phyloP scores from a whole-genome alignment of 1,284 basidiomycete species.

The Ceratobasidium sp. region DNA sequence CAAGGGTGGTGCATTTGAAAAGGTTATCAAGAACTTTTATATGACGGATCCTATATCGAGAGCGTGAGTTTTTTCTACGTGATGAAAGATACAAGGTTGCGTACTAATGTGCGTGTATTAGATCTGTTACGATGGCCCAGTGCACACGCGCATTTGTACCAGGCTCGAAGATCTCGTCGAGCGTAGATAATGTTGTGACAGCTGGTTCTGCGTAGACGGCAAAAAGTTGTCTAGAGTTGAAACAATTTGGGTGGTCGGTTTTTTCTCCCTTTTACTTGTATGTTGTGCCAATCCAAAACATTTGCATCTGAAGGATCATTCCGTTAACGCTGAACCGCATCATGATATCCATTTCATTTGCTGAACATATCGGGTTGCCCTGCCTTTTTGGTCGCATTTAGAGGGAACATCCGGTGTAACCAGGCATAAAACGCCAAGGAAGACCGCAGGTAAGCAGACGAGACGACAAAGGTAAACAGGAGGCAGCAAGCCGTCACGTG shows the following conservation, averaged over 20 bases:
- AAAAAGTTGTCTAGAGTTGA: not conserved
- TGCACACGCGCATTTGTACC: constrained; percentile 82
- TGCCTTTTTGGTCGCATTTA: too few species aligned
- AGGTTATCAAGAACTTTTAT: constrained; percentile 95
- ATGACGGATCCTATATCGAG: constrained; percentile 91
- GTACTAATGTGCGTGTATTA: constrained; percentile 53
- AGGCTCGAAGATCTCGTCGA: constrained; percentile 62
- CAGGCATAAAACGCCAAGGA: too few species aligned
- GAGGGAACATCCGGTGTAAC: too few species aligned
- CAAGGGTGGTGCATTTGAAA: constrained; percentile 69
- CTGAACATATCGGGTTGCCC: too few species aligned
- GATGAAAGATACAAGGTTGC: not conserved
- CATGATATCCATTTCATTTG: too few species aligned
- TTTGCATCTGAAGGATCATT: not conserved
- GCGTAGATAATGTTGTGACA: constrained; percentile 29
- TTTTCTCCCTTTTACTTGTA: constrained; percentile 1
- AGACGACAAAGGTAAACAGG: too few species aligned
- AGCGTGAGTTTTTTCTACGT: constrained; percentile 68
- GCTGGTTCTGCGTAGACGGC: constrained; percentile 10
- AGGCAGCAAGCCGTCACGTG: too few species aligned
- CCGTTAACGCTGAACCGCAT: too few species aligned
- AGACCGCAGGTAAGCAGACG: too few species aligned
- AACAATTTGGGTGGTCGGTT: not conserved
- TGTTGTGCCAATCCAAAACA: constrained; percentile 15
- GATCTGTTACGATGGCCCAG: constrained; percentile 89